Evolutionary conservation across 176 grass and related monocot species (phyloP).

Genomic region (Paspalum vaginatum): DNA sequence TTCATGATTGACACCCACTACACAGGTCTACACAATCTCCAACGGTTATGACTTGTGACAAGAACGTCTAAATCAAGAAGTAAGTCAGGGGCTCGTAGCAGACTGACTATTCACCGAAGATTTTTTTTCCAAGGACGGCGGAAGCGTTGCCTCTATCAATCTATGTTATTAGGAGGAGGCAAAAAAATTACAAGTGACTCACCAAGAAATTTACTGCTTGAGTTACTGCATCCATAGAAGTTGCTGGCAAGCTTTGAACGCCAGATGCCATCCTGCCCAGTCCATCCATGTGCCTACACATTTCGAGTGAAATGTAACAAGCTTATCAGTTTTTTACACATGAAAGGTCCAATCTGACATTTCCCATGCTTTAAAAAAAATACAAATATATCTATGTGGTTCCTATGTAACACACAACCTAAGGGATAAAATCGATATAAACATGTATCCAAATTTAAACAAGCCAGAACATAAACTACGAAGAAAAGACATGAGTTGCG

Average conservation of each 20-base stretch:
- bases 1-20: slow-evolving; percentile 11
- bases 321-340: slow-evolving; percentile 7
- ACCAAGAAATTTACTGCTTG: slow-evolving; percentile 72
- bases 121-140: no score
- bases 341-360: slow-evolving; percentile 23
- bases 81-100: background rate
- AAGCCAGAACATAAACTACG: background rate
- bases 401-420: background rate
- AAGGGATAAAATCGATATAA: slow-evolving; percentile 15
- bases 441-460: background rate
- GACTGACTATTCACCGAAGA: slow-evolving; percentile 34
- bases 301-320: slow-evolving; percentile 27
- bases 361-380: background rate
- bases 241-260: slow-evolving; percentile 61
- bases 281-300: slow-evolving; percentile 49
- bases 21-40: background rate
- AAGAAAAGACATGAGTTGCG: background rate
- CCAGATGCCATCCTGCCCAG: slow-evolving; percentile 53
- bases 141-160: no score
- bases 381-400: background rate
- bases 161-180: no score
- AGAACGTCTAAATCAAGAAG: background rate
- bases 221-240: slow-evolving; percentile 75
- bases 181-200: background rate
- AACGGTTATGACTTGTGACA: background rate